phyloP scores from a whole-genome alignment of 2,329 filamentous ascomycete genomes.

The Fusarium mundagurra region DNA sequence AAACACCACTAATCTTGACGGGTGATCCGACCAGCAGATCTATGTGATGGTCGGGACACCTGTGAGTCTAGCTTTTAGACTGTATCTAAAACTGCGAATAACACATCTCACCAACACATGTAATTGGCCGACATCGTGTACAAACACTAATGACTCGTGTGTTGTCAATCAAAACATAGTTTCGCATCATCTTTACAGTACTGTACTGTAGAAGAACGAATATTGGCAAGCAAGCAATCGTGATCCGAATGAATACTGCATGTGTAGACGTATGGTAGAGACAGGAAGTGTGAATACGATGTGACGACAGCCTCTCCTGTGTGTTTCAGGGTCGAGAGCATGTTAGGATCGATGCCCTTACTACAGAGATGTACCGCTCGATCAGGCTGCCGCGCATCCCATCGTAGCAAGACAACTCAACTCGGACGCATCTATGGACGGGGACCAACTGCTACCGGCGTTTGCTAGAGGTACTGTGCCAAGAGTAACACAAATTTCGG shows the following conservation, averaged over 20 bases:
- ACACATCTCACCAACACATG: background rate
- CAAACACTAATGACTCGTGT: background rate
- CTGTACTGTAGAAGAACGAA: background rate
- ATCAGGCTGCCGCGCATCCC: too few relatives aligned
- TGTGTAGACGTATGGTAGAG: background rate
- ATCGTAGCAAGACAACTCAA: background rate
- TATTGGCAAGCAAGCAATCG: background rate
- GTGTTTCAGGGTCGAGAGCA: background rate
- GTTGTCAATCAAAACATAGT: background rate
- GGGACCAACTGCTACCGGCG: background rate
- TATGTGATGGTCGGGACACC: background rate
- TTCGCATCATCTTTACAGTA: background rate
- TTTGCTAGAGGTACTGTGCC: background rate
- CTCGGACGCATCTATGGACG: background rate
- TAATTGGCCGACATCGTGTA: background rate
- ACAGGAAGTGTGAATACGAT: background rate
- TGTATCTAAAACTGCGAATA: background rate
- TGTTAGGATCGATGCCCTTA: background rate
- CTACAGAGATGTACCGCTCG: too few relatives aligned
- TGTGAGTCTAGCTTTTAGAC: background rate
- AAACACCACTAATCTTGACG: too few relatives aligned
- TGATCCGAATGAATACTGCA: background rate
- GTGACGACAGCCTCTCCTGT: background rate
- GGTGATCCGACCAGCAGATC: background rate
- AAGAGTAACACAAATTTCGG: background rate